Percentiles rank a stretch among this genome's conserved stretches.
Conservation (phyloP, 2,329 filamentous ascomycete genomes). For the Pyricularia sp. region DNA sequence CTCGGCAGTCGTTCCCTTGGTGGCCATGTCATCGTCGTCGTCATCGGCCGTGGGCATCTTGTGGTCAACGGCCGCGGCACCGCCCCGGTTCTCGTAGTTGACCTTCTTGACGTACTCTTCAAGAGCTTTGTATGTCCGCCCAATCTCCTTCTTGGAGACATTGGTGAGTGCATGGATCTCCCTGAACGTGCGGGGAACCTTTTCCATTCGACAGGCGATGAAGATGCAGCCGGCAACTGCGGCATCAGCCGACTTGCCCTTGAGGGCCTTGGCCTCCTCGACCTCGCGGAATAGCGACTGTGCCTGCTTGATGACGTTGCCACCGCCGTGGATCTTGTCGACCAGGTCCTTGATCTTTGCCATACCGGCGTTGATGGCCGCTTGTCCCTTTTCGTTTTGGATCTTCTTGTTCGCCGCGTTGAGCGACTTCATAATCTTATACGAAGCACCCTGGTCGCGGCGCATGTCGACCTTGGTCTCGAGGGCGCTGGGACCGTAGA, state of each 20-base stretch:
- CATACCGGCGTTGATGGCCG: conserved; percentile 53
- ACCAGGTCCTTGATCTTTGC: conserved; percentile 81
- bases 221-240: conserved; percentile 96
- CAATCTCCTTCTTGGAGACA: conserved; percentile 95
- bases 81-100: conserved; percentile 44
- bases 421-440: conserved; percentile 13
- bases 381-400: conserved; percentile 10
- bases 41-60: conserved; percentile 34
- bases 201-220: conserved; percentile 85
- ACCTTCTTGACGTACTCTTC: conserved; percentile 66
- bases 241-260: conserved; percentile 86
- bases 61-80: conserved; percentile 16
- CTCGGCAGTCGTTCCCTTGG: conserved; percentile 64
- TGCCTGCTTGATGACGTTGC: conserved; percentile 72
- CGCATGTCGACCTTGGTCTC: conserved; percentile 27
- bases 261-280: conserved; percentile 85
- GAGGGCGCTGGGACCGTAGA: conserved; percentile 75
- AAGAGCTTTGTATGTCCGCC: conserved; percentile 83
- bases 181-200: conserved; percentile 77
- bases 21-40: conserved; percentile 49
- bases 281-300: conserved; percentile 94
- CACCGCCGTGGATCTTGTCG: conserved; percentile 70
- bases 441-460: conserved; percentile 9
- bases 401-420: conserved; percentile 16
- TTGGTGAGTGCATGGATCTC: conserved; percentile 91